Percentiles rank a stretch among this genome's conserved stretches.
Conservation (phyloP, 352 stramenopile genomes). For the Nothophytophthora sp. region DNA sequence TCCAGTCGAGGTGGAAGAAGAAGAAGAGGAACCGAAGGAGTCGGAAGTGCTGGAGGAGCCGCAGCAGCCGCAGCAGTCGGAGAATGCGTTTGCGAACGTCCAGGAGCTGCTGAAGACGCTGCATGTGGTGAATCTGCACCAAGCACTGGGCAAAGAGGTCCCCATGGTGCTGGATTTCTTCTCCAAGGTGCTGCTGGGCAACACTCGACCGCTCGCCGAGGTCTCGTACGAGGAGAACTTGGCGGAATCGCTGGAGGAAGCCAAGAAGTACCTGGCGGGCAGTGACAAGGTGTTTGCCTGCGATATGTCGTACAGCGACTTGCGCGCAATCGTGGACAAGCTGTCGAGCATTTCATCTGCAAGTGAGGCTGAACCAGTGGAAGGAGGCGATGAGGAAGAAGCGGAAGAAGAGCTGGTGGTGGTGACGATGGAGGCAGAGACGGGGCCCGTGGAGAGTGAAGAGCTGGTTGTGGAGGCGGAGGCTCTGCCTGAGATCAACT, state of each 20-base stretch:
- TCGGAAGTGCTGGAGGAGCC: constrained; percentile 7
- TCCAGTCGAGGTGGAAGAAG: constrained; percentile 1
- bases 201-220: constrained; percentile 73
- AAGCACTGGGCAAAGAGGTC: constrained; percentile 70
- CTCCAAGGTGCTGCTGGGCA: constrained; percentile 81
- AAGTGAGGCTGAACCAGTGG: constrained; percentile 2
- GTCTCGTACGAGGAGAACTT: constrained; percentile 82
- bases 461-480: constrained; percentile 10
- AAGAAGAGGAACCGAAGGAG: constrained; percentile 2
- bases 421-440: constrained; percentile 5
- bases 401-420: constrained; percentile 5
- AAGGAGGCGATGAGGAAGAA: constrained; percentile 1
- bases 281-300: constrained; percentile 80
- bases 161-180: constrained; percentile 87
- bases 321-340: constrained; percentile 61
- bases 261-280: constrained; percentile 62
- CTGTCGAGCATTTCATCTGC: constrained; percentile 29
- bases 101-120: constrained; percentile 75
- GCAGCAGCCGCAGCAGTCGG: constrained; percentile 5
- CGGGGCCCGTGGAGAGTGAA: constrained; percentile 4
- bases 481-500: constrained; percentile 41
- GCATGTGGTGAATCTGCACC: constrained; percentile 78
- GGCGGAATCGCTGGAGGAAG: constrained; percentile 74
- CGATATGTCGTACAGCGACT: constrained; percentile 64
- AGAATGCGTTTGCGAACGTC: constrained; percentile 53